phyloP scores from a whole-genome alignment of 2,329 filamentous ascomycete species.

The Xylariomycetidae sp. region DNA sequence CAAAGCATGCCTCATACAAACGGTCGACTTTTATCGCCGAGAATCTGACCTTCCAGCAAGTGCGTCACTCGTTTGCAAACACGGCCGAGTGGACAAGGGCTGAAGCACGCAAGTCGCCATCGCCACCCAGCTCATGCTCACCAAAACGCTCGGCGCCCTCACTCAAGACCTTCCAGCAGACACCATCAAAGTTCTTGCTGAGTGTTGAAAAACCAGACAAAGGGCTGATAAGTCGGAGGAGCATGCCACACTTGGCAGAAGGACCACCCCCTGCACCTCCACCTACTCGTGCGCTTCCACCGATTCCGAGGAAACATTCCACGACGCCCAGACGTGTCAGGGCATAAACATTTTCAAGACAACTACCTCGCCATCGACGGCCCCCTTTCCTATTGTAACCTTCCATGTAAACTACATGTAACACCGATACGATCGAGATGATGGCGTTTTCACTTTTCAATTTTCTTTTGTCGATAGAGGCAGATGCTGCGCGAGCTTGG shows the following conservation, averaged over 20 bases:
- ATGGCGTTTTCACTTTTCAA: too few relatives aligned
- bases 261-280: constrained; percentile 51
- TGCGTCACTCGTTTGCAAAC: constrained; percentile 8
- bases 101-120: constrained; percentile 8
- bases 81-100: constrained; percentile 8
- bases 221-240: constrained; percentile 34
- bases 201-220: constrained; percentile 11
- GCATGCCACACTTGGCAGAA: constrained; percentile 46
- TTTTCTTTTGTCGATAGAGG: too few relatives aligned
- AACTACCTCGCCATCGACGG: not conserved
- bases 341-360: constrained; percentile 5
- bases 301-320: constrained; percentile 37
- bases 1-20: constrained; percentile 10
- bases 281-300: constrained; percentile 50
- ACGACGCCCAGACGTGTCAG: constrained; percentile 7
- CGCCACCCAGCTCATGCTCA: constrained; percentile 11
- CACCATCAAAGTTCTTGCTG: constrained; percentile 6
- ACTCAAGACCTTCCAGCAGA: constrained; percentile 9
- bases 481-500: too few relatives aligned
- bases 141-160: constrained; percentile 20
- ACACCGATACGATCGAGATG: too few relatives aligned
- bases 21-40: constrained; percentile 13
- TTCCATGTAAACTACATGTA: too few relatives aligned
- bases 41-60: constrained; percentile 6
- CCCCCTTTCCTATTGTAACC: constrained; percentile 3